phyloP scores from a whole-genome alignment of 495 filamentous ascomycete genomes.

The Aspergillus cristatus region DNA sequence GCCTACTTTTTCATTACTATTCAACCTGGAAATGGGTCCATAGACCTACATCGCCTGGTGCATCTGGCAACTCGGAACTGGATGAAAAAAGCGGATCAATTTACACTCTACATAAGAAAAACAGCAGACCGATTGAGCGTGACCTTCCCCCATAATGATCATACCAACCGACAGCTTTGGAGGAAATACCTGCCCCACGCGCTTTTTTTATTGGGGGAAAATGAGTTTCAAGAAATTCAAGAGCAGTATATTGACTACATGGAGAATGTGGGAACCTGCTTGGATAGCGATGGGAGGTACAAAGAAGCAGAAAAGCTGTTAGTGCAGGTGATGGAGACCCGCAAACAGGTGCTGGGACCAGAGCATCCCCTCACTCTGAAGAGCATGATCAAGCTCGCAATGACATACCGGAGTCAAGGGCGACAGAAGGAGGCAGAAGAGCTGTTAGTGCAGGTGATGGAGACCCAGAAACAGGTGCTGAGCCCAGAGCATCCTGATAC shows the following conservation, averaged over 20 bases:
- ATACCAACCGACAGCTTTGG: conserved; percentile 6
- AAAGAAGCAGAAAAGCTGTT: conserved; percentile 16
- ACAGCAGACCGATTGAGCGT: background rate
- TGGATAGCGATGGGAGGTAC: conserved; percentile 9
- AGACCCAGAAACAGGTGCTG: conserved; percentile 7
- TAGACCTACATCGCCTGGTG: conserved; percentile 12
- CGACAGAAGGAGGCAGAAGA: conserved; percentile 22
- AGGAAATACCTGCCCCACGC: conserved; percentile 7
- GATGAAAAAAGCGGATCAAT: conserved; percentile 1
- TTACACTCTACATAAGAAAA: background rate
- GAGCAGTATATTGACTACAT: background rate
- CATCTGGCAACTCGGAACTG: conserved; percentile 17
- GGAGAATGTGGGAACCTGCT: background rate
- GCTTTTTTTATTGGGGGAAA: background rate
- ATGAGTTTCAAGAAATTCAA: background rate
- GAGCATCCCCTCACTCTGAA: conserved; percentile 29
- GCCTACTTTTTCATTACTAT: conserved; percentile 14
- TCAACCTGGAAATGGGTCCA: background rate
- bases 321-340: conserved; percentile 6
- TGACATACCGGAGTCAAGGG: conserved; percentile 8
- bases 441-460: conserved; percentile 9
- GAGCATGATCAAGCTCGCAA: conserved; percentile 16
- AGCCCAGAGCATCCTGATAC: conserved; percentile 29
- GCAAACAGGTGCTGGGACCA: conserved; percentile 17
- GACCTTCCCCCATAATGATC: conserved; percentile 4